Evolutionary conservation across 2,329 filamentous ascomycete genomes (phyloP).

Genomic region (Fusarium floridanum): DNA sequence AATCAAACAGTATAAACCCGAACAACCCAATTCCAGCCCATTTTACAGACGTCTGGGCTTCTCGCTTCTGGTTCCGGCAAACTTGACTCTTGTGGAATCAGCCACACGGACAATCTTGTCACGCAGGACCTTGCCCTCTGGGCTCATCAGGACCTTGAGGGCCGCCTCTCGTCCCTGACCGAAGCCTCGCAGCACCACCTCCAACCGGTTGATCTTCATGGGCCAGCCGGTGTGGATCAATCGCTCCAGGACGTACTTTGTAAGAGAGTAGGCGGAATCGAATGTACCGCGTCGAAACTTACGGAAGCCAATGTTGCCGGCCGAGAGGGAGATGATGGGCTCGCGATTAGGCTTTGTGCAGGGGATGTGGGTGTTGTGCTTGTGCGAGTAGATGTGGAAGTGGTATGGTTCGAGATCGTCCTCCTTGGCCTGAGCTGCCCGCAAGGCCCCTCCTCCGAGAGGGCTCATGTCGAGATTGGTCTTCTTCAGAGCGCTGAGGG

Average conservation of each 20-base stretch:
- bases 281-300: constrained; percentile 85
- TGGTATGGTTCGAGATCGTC: constrained; percentile 76
- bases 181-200: constrained; percentile 87
- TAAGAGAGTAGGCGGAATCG: constrained; percentile 92
- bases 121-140: constrained; percentile 82
- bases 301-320: constrained; percentile 91
- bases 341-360: constrained; percentile 85
- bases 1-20: constrained; percentile 20
- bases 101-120: constrained; percentile 82
- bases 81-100: constrained; percentile 92
- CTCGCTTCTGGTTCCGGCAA: constrained; percentile 90
- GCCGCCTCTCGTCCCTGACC: constrained; percentile 89
- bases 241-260: constrained; percentile 84
- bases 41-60: constrained; percentile 81
- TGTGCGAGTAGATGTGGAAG: constrained; percentile 86
- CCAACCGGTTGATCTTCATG: constrained; percentile 79
- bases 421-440: constrained; percentile 48
- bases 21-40: constrained; percentile 15
- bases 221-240: constrained; percentile 86
- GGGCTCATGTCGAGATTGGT: constrained; percentile 51
- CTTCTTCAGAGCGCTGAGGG: constrained; percentile 55
- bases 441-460: constrained; percentile 42
- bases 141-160: constrained; percentile 88
- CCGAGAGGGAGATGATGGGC: constrained; percentile 82
- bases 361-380: constrained; percentile 96